phyloP scores from a whole-genome alignment of 2,329 filamentous ascomycete species.

The Calcarisporium arbuscula region DNA sequence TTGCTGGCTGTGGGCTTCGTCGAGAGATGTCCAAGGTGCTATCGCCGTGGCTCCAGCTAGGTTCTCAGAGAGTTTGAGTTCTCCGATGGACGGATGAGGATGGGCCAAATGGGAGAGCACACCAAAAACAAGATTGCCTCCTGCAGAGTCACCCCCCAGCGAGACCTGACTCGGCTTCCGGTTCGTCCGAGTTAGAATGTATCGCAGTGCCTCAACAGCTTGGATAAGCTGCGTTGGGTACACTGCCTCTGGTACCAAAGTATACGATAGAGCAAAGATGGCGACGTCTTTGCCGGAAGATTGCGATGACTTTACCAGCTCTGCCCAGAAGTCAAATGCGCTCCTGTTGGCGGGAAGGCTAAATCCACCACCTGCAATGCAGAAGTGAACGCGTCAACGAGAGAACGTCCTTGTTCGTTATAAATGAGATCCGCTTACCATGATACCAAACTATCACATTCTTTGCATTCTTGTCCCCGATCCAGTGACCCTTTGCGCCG shows the following conservation, averaged over 20 bases:
- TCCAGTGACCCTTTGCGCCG: slow-evolving; percentile 15
- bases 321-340: slow-evolving; percentile 13
- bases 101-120: slow-evolving; percentile 16
- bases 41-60: slow-evolving; percentile 12
- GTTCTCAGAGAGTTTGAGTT: slow-evolving; percentile 9
- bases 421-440: too few relatives aligned
- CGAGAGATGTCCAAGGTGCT: slow-evolving; percentile 14
- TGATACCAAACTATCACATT: slow-evolving; percentile 18
- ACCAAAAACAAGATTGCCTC: slow-evolving; percentile 15
- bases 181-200: slow-evolving; percentile 52
- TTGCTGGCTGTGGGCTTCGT: slow-evolving; percentile 6
- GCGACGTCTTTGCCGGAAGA: slow-evolving; percentile 54
- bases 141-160: slow-evolving; percentile 32
- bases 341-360: slow-evolving; percentile 14
- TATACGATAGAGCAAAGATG: slow-evolving; percentile 75
- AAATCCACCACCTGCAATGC: slow-evolving; percentile 14
- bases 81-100: slow-evolving; percentile 12
- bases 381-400: too few relatives aligned
- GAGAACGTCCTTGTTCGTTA: too few relatives aligned
- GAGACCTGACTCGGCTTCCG: slow-evolving; percentile 56
- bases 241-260: slow-evolving; percentile 64
- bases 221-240: slow-evolving; percentile 72
- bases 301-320: slow-evolving; percentile 10
- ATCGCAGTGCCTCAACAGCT: slow-evolving; percentile 62
- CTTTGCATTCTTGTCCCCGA: slow-evolving; percentile 13